phyloP scores from a whole-genome alignment of 805 yeast species.

The Debaryomyces castellii region DNA sequence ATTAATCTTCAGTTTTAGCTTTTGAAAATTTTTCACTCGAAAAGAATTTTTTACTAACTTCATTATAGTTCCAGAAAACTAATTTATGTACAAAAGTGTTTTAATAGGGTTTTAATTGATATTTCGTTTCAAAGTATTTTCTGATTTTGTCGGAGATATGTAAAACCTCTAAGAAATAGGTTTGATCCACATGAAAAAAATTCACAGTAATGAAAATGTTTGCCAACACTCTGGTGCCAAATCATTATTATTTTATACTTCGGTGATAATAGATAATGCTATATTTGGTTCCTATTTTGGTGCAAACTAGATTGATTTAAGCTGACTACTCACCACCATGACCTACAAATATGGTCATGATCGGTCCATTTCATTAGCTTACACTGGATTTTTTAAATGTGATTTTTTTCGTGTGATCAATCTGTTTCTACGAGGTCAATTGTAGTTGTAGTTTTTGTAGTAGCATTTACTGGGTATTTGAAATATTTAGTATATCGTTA shows the following conservation, averaged over 20 bases:
- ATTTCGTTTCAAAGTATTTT: constrained; percentile 9
- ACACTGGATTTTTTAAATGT: constrained; percentile 27
- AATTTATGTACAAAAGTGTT: constrained; percentile 44
- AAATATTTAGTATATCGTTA: too few relatives aligned
- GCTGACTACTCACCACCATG: constrained; percentile 75
- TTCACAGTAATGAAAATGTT: constrained; percentile 36
- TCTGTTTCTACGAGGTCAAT: neutral
- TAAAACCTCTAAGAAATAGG: constrained; percentile 1
- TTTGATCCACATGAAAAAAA: neutral
- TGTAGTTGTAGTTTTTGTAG: neutral
- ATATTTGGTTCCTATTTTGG: constrained; percentile 85
- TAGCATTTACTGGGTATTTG: neutral
- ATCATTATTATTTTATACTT: constrained; percentile 23
- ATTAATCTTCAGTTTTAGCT: constrained; percentile 11
- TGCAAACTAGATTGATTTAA: constrained; percentile 72
- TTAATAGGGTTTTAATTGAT: constrained; percentile 36
- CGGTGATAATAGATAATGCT: constrained; percentile 21
- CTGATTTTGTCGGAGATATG: constrained; percentile 11
- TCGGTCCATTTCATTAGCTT: constrained; percentile 71
- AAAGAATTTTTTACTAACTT: constrained; percentile 12
- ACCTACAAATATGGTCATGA: constrained; percentile 38
- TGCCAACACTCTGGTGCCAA: constrained; percentile 94
- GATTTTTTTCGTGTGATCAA: neutral
- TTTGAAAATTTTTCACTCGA: neutral
- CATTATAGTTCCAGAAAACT: constrained; percentile 64